Evolutionary conservation across 1,284 basidiomycete species (phyloP), one percentile per base, ranked within the genome.

Genomic region (Malassezia equina): DNA sequence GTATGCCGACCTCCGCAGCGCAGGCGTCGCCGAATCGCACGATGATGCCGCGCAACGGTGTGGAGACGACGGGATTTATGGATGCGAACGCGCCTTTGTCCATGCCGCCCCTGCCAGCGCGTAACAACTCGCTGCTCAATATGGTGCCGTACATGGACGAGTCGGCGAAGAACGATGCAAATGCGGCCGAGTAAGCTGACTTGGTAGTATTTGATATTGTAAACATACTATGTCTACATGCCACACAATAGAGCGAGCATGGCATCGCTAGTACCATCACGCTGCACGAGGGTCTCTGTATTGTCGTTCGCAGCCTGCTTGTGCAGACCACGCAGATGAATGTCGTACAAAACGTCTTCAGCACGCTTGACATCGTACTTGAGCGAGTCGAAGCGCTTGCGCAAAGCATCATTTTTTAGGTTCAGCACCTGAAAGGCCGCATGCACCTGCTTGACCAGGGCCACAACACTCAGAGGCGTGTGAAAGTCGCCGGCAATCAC

Each of bases 361-460:
- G 67, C 65, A 44, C 67, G 67, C 31, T 72, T 72, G 19, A 74
- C 63, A 40, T 74, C 73, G 58, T 75, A 75, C 64, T 73, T 75
- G 45, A 75, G 60, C 9, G 59, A 59, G 52, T 75, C 73, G 55
- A 69, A 72, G 19, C 71, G 51, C 46, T 71, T 73, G 17, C 70
- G 51, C 23, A 73, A 46, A 0, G 34, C 33, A 51, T 75, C 71
- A 43, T 75, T 75, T 51, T 74, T 74, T 5, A 75, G 59, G 34
- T 75, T 74, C 2, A 75, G 52, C 41, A 74, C 47, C 43, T 69
- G 66, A 45, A 75, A 74, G 7, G 66, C 70, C 9, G 62, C 51
- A 34, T 71, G 63, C 6, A 75, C 49, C 31, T 73, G 62, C 52
- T 74, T 75, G 34, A 72, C 67, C 24, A 74, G 65, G 1, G 11